Evolutionary conservation across 2,329 filamentous ascomycete species (phyloP).

Genomic region (Penicillium aurantiogriseum): DNA sequence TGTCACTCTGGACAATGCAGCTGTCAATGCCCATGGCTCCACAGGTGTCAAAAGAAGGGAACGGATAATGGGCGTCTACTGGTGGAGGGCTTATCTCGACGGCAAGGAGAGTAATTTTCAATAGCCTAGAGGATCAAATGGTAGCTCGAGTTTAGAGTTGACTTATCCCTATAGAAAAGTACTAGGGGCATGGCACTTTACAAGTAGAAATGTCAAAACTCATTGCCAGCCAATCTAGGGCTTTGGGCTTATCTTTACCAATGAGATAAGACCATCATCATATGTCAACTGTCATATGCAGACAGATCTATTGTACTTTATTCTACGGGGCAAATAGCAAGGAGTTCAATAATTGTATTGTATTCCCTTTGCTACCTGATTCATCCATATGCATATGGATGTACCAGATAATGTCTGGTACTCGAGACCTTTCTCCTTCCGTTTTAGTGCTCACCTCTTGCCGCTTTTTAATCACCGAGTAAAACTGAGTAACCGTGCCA

Average conservation of each 20-base stretch:
- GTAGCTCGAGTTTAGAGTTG: background rate
- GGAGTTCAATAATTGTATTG: slow-evolving; percentile 7
- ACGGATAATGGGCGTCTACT: background rate
- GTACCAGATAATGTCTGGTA: too few relatives aligned
- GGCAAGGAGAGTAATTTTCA: background rate
- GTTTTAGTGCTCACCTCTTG: too few relatives aligned
- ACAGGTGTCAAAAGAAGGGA: background rate
- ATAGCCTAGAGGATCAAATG: background rate
- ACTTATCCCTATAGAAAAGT: background rate
- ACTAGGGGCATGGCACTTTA: too few relatives aligned
- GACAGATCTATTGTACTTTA: background rate
- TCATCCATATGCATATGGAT: background rate
- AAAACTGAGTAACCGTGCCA: too few relatives aligned
- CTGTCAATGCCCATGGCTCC: background rate
- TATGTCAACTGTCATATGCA: background rate
- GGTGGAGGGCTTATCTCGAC: slow-evolving; percentile 3
- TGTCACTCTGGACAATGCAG: background rate
- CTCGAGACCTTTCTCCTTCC: too few relatives aligned
- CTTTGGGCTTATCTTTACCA: slow-evolving; percentile 4
- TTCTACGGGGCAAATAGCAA: background rate
- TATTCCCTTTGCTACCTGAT: background rate
- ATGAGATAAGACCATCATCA: slow-evolving; percentile 3
- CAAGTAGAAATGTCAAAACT: background rate
- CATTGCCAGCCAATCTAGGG: background rate
- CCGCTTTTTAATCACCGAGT: too few relatives aligned